Conservation (phyloP, 2,329 filamentous ascomycete genomes). For the Xylariaceae sp. region DNA sequence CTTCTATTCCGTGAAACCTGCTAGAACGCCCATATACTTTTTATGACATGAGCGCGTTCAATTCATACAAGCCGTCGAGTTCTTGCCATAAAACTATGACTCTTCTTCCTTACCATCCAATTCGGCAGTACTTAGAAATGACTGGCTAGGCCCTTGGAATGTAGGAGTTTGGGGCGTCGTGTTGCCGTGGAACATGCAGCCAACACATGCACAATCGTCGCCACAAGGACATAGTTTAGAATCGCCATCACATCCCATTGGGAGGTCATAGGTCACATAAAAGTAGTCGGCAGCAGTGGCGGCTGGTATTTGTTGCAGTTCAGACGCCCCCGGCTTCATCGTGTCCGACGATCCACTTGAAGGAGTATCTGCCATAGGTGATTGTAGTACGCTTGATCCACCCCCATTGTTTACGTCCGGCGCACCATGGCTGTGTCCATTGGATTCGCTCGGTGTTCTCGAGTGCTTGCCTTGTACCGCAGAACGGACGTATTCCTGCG, state of each 20-base stretch:
- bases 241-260: constrained; percentile 55
- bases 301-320: constrained; percentile 35
- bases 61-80: not conserved
- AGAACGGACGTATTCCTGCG: constrained; percentile 49
- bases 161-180: constrained; percentile 11
- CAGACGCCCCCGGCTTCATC: constrained; percentile 15
- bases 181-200: constrained; percentile 58
- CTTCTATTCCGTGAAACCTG: constrained; percentile 19
- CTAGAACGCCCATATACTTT: not conserved
- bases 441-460: constrained; percentile 16
- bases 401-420: constrained; percentile 5
- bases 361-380: constrained; percentile 53
- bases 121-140: constrained; percentile 7
- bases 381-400: constrained; percentile 42
- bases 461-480: constrained; percentile 34
- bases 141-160: too few species aligned
- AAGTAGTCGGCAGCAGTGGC: constrained; percentile 66
- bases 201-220: constrained; percentile 64
- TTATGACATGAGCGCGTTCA: not conserved
- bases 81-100: not conserved
- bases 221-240: constrained; percentile 61
- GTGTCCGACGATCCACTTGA: constrained; percentile 49
- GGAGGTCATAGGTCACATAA: constrained; percentile 62
- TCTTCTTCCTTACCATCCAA: not conserved
- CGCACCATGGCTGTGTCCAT: constrained; percentile 12